Evolutionary conservation across 2,329 filamentous ascomycete species (phyloP).

Genomic region (Pyrenophora teres): DNA sequence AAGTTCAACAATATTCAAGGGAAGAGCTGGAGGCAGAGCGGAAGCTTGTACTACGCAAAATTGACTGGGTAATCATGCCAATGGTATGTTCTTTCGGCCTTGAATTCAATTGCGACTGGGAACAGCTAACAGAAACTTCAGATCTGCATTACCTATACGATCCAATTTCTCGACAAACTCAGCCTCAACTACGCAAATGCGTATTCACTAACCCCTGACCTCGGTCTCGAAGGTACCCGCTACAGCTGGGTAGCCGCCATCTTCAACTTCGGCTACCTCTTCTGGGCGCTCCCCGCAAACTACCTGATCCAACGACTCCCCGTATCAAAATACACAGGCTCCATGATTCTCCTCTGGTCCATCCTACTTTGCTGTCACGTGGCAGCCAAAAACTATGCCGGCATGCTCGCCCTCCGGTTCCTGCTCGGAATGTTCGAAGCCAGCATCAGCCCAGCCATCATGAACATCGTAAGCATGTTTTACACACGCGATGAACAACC

Average conservation of each 20-base stretch:
- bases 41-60: slow-evolving; percentile 49
- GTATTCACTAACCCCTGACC: slow-evolving; percentile 45
- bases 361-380: slow-evolving; percentile 53
- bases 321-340: slow-evolving; percentile 45
- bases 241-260: slow-evolving; percentile 51
- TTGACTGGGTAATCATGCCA: slow-evolving; percentile 55
- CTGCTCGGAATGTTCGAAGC: slow-evolving; percentile 47
- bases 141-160: slow-evolving; percentile 52
- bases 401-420: slow-evolving; percentile 43
- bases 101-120: not conserved
- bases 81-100: slow-evolving; percentile 39
- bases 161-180: slow-evolving; percentile 54
- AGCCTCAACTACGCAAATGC: slow-evolving; percentile 50
- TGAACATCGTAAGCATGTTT: slow-evolving; percentile 48
- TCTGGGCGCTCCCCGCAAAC: slow-evolving; percentile 49
- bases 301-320: slow-evolving; percentile 46
- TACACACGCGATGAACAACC: slow-evolving; percentile 44
- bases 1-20: slow-evolving; percentile 50
- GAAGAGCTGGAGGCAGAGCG: slow-evolving; percentile 53
- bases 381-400: slow-evolving; percentile 45
- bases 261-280: slow-evolving; percentile 53
- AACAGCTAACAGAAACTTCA: slow-evolving; percentile 7
- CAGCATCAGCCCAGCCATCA: slow-evolving; percentile 42
- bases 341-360: slow-evolving; percentile 51
- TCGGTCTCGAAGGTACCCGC: slow-evolving; percentile 43